These are phyloP conservation scores for Neoboletus magnificus DNA, from an alignment of 768 basidiomycete genomes.

Conservation along the genomic window DNA sequence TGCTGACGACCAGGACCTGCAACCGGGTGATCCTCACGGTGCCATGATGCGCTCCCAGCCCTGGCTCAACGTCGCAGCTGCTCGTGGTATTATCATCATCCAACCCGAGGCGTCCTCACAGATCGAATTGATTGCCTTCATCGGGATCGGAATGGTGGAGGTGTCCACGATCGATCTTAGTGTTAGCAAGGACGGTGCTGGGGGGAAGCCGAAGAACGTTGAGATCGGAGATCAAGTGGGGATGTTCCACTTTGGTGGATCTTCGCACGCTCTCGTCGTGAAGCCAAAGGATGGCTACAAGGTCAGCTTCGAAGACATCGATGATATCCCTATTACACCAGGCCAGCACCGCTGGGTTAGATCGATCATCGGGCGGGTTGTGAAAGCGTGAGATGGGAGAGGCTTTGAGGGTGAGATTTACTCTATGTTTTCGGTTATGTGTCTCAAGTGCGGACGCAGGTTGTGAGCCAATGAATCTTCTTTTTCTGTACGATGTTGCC, in stretches of 20 bases:
- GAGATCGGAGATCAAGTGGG: background rate
- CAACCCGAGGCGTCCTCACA: conserved; percentile 36
- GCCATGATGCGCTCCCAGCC: conserved; percentile 32
- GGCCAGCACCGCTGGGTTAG: conserved; percentile 1
- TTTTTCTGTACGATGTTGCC: background rate
- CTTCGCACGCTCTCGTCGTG: conserved; percentile 44
- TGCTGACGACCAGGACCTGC: background rate
- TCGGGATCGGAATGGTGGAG: conserved; percentile 27
- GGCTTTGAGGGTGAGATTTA: background rate
- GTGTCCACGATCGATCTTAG: conserved; percentile 31
- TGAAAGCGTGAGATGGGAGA: background rate
- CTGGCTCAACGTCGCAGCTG: conserved; percentile 44
- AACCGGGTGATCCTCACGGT: conserved; percentile 14
- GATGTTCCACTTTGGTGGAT: conserved; percentile 64
- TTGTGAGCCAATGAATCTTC: background rate
- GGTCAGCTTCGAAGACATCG: background rate
- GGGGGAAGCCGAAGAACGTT: background rate
- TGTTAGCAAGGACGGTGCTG: background rate
- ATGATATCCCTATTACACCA: background rate
- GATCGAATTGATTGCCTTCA: conserved; percentile 53
- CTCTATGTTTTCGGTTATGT: too few species aligned
- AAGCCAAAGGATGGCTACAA: background rate
- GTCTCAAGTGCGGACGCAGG: background rate
- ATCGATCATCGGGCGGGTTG: background rate
- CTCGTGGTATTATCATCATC: conserved; percentile 55